Conservation (phyloP, 2,329 filamentous ascomycete species). For the Trichoderma breve region DNA sequence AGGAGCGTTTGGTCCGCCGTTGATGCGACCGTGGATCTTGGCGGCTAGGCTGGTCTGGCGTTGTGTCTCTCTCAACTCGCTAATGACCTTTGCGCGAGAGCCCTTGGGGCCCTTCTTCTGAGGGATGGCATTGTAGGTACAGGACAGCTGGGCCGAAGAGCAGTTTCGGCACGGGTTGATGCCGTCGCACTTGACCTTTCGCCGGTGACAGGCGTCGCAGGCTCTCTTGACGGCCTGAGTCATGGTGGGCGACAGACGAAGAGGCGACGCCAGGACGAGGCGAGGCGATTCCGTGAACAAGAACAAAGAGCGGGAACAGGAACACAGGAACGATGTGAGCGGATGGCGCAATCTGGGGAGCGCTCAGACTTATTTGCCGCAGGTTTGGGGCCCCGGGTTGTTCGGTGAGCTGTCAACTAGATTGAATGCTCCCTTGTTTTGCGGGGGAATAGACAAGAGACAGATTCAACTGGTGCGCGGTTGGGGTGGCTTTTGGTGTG, state of each 20-base stretch:
- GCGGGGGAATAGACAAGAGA: constrained; percentile 4
- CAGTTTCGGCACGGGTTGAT: constrained; percentile 71
- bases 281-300: neutral
- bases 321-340: neutral
- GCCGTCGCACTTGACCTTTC: constrained; percentile 73
- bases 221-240: constrained; percentile 58
- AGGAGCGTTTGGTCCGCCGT: constrained; percentile 51
- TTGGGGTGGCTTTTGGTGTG: neutral
- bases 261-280: neutral
- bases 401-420: neutral
- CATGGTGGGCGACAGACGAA: constrained; percentile 36
- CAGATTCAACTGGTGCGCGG: neutral
- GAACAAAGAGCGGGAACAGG: neutral
- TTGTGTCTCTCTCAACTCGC: constrained; percentile 67
- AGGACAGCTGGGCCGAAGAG: constrained; percentile 62
- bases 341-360: constrained; percentile 13
- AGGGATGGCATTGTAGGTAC: constrained; percentile 72
- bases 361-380: constrained; percentile 12
- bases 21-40: constrained; percentile 60
- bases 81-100: constrained; percentile 72
- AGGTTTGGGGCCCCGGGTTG: neutral
- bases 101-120: constrained; percentile 77
- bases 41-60: constrained; percentile 62
- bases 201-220: constrained; percentile 71
- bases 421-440: neutral